Base-by-base conservation (phyloP, 495 filamentous ascomycete genomes). In the Astrothelium subdiscretum region DNA sequence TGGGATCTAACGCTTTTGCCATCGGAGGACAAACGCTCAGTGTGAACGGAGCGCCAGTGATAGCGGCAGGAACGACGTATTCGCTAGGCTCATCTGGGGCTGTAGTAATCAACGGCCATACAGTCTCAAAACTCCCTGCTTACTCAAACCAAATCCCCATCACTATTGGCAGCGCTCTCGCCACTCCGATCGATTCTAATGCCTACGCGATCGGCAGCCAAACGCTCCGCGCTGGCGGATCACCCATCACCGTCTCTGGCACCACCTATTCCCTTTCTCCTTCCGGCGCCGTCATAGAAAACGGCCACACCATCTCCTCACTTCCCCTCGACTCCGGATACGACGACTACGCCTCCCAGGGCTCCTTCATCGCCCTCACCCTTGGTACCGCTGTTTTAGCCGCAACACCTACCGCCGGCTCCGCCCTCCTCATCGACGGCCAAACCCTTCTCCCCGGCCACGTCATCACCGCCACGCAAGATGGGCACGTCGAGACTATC, bases 381-480 rank as follows among this genome's bases (percentile, higher is more conserved):
- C 65, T 74, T 31, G 71, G 68, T 32, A 62, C 64, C 48, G 58
- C 40, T 32, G 67, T 63, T 8, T 73, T 68, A 64, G 69, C 67
- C 6, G 68, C 72, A 13, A 64, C 67, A 18, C 57, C 68, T 27
- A 66, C 64, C 59, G 48, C 62, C 15, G 72, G 71, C 15, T 63
- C 69, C 1, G 43, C 43, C 0, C 74, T 71, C 59, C 26, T 68
- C 0, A 73, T 75, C 59, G 66, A 61, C 32, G 69, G 69, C 59
- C 59, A 70, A n/a, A 66, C 63, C 2, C 63, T 75, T 3, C 71
- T 68, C 8, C 70, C 73, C 18, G 72, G 72, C 4, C 68, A 48
- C n/a, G 43, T 18, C 2, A 22, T 48, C 43, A 48, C 43, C n/a
- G 43, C 20, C 43, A 48, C 43, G n/a, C 43, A 48, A 48, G 1